Evolutionary conservation across 257 asterid species (phyloP), one percentile per base, ranked within the genome.

Genomic region (Solanum piurae): DNA sequence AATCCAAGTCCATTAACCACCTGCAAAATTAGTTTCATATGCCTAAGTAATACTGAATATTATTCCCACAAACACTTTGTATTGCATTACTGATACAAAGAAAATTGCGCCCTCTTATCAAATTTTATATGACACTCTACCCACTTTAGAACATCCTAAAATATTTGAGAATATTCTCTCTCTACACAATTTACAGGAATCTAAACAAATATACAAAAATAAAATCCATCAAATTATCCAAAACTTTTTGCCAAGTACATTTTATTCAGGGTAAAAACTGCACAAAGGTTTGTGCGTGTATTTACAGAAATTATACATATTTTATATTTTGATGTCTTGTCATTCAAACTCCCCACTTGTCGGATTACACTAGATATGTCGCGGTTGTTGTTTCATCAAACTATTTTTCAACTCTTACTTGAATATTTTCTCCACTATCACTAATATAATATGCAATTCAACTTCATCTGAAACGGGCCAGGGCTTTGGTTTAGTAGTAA

Each of bases 1-100:
- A 90, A 23, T 91, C 89, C 89, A 94, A 88, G 87, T 88, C 94
- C 98, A 95, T 93, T 93, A 95, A 91, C 98, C 98, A 95, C 94
- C 98, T 95, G 89, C 73, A 31, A 68, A 68, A 77, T 16, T 42
- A 86, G 7, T n/a, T 36, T 73, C 23, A 21, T 72, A 55, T 52
- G 58, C 46, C 84, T 60, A 37, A 62, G 76, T 42, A 71, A 25
- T 68, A 62, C 49, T 66, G 66, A 44, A 75, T 40, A 5, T 27
- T 13, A 77, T 46, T 0, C 40, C 40, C 27, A 27, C 5, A 9
- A 79, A 79, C 25, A 44, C 27, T 80, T 42, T 5, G 36, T 27
- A 13, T 5, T 73, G 82, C 64, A 25, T 79, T 44, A 4, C 37
- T 12, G 37, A 77, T 77, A 25, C 84, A 79, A 42, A 25, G n/a